Evolutionary conservation across 75 land plant genomes (phyloP).

Genomic region (Gnetum montanum): DNA sequence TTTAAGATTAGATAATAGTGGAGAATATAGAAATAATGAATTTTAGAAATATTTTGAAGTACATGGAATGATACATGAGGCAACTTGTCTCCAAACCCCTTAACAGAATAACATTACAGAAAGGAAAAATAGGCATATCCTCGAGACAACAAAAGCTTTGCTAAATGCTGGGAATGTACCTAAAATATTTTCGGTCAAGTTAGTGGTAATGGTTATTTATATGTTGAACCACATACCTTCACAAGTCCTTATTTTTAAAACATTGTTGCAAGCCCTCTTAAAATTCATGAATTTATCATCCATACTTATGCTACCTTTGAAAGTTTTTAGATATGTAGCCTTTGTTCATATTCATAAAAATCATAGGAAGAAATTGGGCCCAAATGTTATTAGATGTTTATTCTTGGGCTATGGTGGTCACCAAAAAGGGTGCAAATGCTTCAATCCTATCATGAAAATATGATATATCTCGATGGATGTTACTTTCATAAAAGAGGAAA

Average conservation of each 20-base stretch:
- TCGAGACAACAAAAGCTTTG: conserved; percentile 12
- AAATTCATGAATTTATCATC: background rate
- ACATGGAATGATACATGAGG: conserved; percentile 15
- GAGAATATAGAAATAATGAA: conserved; percentile 7
- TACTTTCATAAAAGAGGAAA: no score
- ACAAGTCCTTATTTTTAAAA: background rate
- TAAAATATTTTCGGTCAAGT: conserved; percentile 4
- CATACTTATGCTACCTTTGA: background rate
- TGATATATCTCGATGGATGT: no score
- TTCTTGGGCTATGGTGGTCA: background rate
- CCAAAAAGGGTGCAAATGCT: background rate
- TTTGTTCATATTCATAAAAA: background rate
- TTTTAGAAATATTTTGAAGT: background rate
- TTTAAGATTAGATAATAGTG: conserved; percentile 14
- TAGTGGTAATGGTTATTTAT: conserved; percentile 4
- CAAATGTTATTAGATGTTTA: background rate
- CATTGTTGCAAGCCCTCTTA: conserved; percentile 1
- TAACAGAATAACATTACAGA: conserved; percentile 28
- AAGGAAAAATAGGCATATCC: conserved; percentile 17
- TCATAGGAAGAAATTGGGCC: background rate
- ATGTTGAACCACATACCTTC: conserved; percentile 13
- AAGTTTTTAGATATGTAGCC: background rate
- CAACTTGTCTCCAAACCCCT: conserved; percentile 10
- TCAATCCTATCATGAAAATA: no score
- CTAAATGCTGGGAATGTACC: no score